phyloP scores from a whole-genome alignment of 148 eudicot genomes.

The Dysphania ambrosioides region DNA sequence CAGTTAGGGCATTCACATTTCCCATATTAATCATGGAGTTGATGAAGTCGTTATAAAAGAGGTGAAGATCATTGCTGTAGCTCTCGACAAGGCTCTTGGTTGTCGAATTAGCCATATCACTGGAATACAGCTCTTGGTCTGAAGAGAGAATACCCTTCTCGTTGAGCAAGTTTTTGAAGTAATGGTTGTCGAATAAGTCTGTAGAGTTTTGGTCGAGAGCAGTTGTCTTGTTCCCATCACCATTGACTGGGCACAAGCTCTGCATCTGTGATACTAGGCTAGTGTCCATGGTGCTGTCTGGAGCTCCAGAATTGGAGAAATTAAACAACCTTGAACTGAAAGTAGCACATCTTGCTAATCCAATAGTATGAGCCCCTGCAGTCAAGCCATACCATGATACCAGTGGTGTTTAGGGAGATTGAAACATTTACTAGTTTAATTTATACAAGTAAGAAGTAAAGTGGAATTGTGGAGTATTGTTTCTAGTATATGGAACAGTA shows the following conservation, averaged over 20 bases:
- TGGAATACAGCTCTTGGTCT: constrained; percentile 58
- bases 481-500: no score
- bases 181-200: constrained; percentile 71
- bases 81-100: constrained; percentile 50
- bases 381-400: not conserved
- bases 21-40: constrained; percentile 77
- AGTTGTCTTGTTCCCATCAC: constrained; percentile 62
- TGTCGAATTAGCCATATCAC: constrained; percentile 36
- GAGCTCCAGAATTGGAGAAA: constrained; percentile 53
- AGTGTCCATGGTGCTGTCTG: constrained; percentile 50
- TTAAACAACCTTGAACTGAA: constrained; percentile 57
- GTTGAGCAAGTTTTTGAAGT: constrained; percentile 54
- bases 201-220: constrained; percentile 60
- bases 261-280: constrained; percentile 48
- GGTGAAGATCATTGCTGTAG: constrained; percentile 34
- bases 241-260: constrained; percentile 44
- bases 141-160: constrained; percentile 61
- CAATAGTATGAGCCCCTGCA: constrained; percentile 47
- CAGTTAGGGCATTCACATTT: constrained; percentile 53
- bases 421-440: no score
- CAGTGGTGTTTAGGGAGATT: not conserved
- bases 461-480: no score
- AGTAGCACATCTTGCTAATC: constrained; percentile 52
- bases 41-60: constrained; percentile 42
- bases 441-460: no score